Evolutionary conservation across 2,329 filamentous ascomycete genomes (phyloP).

Genomic region (Colletotrichum melonis): DNA sequence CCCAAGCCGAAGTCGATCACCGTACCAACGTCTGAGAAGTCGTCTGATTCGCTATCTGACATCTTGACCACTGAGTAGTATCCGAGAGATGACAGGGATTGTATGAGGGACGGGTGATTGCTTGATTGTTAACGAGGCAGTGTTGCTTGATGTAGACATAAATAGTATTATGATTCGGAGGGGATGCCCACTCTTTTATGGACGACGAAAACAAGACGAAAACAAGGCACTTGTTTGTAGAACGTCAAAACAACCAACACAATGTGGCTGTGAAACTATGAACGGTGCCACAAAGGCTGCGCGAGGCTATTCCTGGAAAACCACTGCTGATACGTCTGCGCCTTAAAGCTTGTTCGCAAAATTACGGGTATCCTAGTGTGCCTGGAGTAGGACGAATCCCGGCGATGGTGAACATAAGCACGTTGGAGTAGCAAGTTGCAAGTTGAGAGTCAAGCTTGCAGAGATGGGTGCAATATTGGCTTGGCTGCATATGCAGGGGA

Average conservation of each 20-base stretch:
- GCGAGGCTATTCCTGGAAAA: background rate
- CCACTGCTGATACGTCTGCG: background rate
- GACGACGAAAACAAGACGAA: background rate
- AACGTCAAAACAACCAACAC: no score
- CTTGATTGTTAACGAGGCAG: background rate
- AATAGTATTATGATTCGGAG: background rate
- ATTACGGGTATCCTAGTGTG: background rate
- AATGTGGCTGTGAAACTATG: background rate
- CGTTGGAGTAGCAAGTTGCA: background rate
- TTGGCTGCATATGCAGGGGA: background rate
- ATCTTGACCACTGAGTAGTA: background rate
- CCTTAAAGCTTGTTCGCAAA: background rate
- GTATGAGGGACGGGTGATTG: background rate
- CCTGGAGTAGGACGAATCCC: no score
- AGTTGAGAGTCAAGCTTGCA: background rate
- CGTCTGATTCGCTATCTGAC: background rate
- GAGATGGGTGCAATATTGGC: background rate
- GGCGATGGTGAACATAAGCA: no score
- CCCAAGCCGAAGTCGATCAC: background rate
- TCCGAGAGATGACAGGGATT: background rate
- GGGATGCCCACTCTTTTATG: background rate
- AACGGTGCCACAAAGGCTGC: background rate
- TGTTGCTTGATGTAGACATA: background rate
- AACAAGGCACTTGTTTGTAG: background rate
- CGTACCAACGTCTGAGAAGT: background rate